Evolutionary conservation across 2,329 filamentous ascomycete species (phyloP).

Genomic region (Penicillium sp.): DNA sequence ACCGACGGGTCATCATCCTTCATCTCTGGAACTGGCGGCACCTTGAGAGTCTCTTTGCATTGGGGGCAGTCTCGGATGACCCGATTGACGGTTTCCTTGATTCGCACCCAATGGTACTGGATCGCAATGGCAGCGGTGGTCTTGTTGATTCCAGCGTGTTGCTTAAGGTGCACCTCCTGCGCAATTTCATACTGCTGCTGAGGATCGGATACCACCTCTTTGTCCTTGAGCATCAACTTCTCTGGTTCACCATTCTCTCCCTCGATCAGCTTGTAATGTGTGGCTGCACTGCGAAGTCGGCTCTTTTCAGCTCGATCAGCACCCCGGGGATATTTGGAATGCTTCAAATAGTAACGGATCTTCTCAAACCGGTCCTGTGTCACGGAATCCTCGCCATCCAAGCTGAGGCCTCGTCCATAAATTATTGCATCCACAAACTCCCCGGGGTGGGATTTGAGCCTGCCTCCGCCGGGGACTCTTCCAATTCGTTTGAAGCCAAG

Average conservation of each 20-base stretch:
- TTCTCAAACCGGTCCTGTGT: slow-evolving; percentile 98
- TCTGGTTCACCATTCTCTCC: slow-evolving; percentile 52
- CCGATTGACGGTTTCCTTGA: slow-evolving; percentile 94
- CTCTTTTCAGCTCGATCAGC: slow-evolving; percentile 95
- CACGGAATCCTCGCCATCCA: slow-evolving; percentile 73
- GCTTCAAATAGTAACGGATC: slow-evolving; percentile 95
- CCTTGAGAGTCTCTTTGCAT: slow-evolving; percentile 75
- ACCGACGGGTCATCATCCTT: slow-evolving; percentile 27
- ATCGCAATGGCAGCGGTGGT: slow-evolving; percentile 92
- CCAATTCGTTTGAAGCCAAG: slow-evolving; percentile 91
- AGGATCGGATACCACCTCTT: slow-evolving; percentile 91
- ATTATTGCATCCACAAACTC: slow-evolving; percentile 71
- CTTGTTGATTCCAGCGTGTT: slow-evolving; percentile 95
- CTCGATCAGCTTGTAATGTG: slow-evolving; percentile 78
- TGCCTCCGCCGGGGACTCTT: slow-evolving; percentile 67
- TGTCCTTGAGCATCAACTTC: slow-evolving; percentile 93
- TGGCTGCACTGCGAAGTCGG: slow-evolving; percentile 85
- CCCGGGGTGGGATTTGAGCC: slow-evolving; percentile 63
- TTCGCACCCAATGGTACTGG: slow-evolving; percentile 93
- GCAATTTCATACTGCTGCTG: slow-evolving; percentile 88
- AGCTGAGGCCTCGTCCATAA: slow-evolving; percentile 61
- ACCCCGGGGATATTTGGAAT: slow-evolving; percentile 85
- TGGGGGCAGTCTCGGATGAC: slow-evolving; percentile 88
- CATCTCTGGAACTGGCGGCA: slow-evolving; percentile 37
- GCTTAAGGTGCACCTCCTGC: slow-evolving; percentile 64